A percentile compares a stretch with the other conserved stretches of the same genome.
Conservation (phyloP, 768 basidiomycete genomes). For the Naematelia encephala region DNA sequence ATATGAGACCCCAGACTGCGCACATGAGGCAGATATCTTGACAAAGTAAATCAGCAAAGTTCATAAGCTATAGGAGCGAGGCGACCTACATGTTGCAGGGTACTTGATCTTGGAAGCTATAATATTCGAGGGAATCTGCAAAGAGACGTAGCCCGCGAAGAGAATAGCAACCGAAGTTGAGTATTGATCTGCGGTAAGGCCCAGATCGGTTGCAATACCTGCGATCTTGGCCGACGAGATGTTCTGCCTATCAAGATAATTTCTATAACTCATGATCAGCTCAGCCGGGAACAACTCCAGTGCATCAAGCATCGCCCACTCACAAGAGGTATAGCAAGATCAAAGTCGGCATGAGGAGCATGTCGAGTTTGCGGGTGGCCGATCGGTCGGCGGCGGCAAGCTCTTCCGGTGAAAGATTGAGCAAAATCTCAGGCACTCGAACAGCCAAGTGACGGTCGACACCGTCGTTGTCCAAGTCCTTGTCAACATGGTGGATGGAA, state of each 20-base stretch:
- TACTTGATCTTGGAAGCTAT: conserved; percentile 36
- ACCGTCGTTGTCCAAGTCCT: conserved; percentile 8
- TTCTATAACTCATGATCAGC: neutral
- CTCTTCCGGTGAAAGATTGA: conserved; percentile 33
- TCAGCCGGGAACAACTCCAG: neutral
- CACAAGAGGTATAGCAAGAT: conserved; percentile 34
- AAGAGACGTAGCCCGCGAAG: conserved; percentile 45
- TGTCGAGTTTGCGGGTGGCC: conserved; percentile 39
- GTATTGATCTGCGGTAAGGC: conserved; percentile 27
- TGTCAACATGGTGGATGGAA: neutral
- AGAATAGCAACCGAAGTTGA: conserved; percentile 36
- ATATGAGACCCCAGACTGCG: conserved; percentile 37
- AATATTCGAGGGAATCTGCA: conserved; percentile 48
- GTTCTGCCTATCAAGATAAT: conserved; percentile 35
- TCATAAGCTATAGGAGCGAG: neutral
- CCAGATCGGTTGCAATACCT: conserved; percentile 25
- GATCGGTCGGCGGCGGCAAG: conserved; percentile 27
- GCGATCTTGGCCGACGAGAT: conserved; percentile 38
- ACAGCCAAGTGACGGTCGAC: conserved; percentile 29
- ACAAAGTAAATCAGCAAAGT: neutral
- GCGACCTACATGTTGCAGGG: conserved; percentile 33
- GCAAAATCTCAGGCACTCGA: conserved; percentile 31
- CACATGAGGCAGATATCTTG: conserved; percentile 38
- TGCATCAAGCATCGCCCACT: too few species aligned
- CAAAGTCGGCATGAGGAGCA: conserved; percentile 37